phyloP scores from a whole-genome alignment of 345 rosid genomes.

The Excoecaria cochinchinensis region DNA sequence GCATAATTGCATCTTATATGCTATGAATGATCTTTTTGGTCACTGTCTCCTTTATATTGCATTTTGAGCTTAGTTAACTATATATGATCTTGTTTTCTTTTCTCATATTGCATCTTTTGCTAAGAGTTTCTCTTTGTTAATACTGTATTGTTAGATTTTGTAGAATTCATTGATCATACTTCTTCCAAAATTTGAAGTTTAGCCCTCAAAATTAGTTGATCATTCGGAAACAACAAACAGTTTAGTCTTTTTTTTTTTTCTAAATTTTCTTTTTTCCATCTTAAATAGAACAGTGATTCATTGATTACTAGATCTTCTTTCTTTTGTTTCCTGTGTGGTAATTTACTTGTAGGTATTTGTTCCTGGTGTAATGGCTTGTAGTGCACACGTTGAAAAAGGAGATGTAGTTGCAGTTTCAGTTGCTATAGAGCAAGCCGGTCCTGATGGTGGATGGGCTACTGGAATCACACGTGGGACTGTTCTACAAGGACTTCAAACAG shows the following conservation, averaged over 20 bases:
- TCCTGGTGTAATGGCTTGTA: constrained; percentile 96
- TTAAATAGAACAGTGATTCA: not conserved
- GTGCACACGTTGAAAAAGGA: constrained; percentile 95
- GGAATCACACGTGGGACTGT: constrained; percentile 90
- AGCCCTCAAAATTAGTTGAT: not conserved
- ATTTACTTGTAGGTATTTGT: constrained; percentile 69
- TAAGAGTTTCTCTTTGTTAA: not conserved
- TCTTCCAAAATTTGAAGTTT: not conserved
- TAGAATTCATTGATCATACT: not conserved
- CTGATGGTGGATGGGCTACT: constrained; percentile 72
- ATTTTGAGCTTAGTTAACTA: not conserved
- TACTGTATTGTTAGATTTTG: not conserved
- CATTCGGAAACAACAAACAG: not conserved
- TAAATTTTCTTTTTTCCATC: not conserved
- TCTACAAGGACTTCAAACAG: constrained; percentile 73
- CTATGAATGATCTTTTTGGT: not conserved
- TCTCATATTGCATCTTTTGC: not conserved
- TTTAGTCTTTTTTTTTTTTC: not conserved
- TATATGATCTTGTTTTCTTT: not conserved
- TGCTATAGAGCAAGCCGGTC: constrained; percentile 69
- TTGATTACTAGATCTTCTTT: constrained; percentile 9
- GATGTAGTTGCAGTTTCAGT: constrained; percentile 93
- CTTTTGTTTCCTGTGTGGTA: constrained; percentile 12
- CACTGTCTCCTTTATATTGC: not conserved
- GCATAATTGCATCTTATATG: not conserved